Percentiles rank a stretch among this genome's conserved stretches.
These are phyloP conservation scores for Lentinula lateritia DNA, from an alignment of 768 basidiomycete species.

Conservation along the genomic window DNA sequence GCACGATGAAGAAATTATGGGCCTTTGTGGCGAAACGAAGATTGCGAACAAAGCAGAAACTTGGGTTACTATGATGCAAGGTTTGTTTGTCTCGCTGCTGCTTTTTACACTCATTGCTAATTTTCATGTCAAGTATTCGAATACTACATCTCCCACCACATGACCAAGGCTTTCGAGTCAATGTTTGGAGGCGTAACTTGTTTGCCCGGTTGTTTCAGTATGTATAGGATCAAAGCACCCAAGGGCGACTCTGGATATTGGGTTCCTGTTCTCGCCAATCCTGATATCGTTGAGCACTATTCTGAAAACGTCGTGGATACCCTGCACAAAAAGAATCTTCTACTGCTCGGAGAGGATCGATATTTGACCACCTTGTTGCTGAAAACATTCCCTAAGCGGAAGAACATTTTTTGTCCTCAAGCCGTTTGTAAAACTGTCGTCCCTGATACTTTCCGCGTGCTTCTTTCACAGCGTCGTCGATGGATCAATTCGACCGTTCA, in stretches of 20 bases:
- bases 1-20: conserved; percentile 97
- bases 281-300: conserved; percentile 97
- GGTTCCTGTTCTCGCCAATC: conserved; percentile 98
- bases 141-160: conserved; percentile 99
- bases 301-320: conserved; percentile 99
- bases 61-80: conserved; percentile 99
- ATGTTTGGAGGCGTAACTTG: conserved; percentile 99
- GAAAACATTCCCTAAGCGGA: conserved; percentile 99
- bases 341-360: conserved; percentile 97
- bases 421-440: conserved; percentile 99
- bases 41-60: conserved; percentile 99
- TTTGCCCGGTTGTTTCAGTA: conserved; percentile 98
- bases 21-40: conserved; percentile 98
- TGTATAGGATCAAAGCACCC: conserved; percentile 99
- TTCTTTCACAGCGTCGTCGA: conserved; percentile 93
- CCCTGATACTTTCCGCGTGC: conserved; percentile 90
- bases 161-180: conserved; percentile 98
- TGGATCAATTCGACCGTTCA: conserved; percentile 99
- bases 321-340: conserved; percentile 97
- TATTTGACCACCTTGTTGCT: conserved; percentile 96
- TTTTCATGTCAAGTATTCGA: conserved; percentile 72
- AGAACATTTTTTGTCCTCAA: conserved; percentile 98
- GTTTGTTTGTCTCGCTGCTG: conserved; percentile 38
- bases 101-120: background rate
- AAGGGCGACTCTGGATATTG: conserved; percentile 94